Evolutionary conservation across 2,329 filamentous ascomycete species (phyloP).

Genomic region (Fusarium nelsonii): DNA sequence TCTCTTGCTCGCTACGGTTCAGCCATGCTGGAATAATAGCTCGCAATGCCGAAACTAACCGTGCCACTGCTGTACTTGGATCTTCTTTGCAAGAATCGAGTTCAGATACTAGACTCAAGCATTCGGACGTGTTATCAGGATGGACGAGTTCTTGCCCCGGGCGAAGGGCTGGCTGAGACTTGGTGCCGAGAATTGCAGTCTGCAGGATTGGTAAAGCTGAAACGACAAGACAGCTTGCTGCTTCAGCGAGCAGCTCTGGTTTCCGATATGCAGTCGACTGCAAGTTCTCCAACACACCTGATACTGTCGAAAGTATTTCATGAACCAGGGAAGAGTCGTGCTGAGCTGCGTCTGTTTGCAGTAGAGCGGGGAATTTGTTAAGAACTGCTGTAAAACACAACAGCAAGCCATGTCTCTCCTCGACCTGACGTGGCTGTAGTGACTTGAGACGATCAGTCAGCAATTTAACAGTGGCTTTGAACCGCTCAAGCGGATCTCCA

Average conservation of each 20-base stretch:
- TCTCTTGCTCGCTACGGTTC: constrained; percentile 63
- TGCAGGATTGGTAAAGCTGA: constrained; percentile 64
- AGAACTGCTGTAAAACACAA: constrained; percentile 71
- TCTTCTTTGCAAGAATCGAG: constrained; percentile 33
- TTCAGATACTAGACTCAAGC: constrained; percentile 39
- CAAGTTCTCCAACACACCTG: constrained; percentile 57
- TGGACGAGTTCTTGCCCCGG: constrained; percentile 47
- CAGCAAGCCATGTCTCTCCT: constrained; percentile 77
- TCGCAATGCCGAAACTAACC: constrained; percentile 47
- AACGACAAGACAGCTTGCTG: constrained; percentile 68
- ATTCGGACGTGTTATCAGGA: constrained; percentile 31
- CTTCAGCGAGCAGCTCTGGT: constrained; percentile 74
- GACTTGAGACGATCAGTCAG: constrained; percentile 60
- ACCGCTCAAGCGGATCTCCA: constrained; percentile 42
- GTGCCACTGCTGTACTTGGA: constrained; percentile 20
- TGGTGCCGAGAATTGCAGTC: constrained; percentile 46
- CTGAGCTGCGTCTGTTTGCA: constrained; percentile 22
- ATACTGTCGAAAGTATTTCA: constrained; percentile 48
- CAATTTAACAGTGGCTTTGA: constrained; percentile 55
- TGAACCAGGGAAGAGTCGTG: constrained; percentile 45
- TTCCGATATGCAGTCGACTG: constrained; percentile 63
- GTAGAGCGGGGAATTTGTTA: constrained; percentile 58
- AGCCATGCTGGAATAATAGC: constrained; percentile 61
- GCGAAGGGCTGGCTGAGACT: constrained; percentile 15
- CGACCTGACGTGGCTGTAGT: constrained; percentile 69